Conservation (phyloP, 1,284 basidiomycete genomes). For the Pseudozyma sp. region DNA sequence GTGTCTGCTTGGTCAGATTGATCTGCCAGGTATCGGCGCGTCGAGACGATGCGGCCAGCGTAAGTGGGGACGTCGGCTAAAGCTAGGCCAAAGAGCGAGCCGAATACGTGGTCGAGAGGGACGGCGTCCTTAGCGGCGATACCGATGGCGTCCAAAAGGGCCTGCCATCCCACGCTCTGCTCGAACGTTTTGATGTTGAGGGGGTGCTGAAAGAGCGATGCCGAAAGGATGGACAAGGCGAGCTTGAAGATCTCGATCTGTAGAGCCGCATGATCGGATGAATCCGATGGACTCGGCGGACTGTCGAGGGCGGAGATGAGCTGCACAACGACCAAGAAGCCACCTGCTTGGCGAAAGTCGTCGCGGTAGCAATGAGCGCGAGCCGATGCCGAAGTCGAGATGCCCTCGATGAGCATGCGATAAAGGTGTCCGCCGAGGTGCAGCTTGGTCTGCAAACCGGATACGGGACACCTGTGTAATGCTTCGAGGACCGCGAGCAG, state of each 20-base stretch:
- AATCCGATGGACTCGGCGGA: conserved; percentile 1
- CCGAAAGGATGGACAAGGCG: conserved; percentile 54
- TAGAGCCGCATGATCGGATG: conserved; percentile 17
- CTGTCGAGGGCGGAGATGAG: conserved; percentile 53
- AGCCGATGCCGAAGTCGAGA: conserved; percentile 13
- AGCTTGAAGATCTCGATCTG: conserved; percentile 55
- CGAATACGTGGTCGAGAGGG: conserved; percentile 36
- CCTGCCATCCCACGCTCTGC: conserved; percentile 56
- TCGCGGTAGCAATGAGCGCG: conserved; percentile 33
- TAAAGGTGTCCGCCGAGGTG: conserved; percentile 55
- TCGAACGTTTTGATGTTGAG: conserved; percentile 53
- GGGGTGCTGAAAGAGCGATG: conserved; percentile 51
- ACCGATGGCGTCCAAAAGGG: conserved; percentile 26
- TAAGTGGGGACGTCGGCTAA: conserved; percentile 51
- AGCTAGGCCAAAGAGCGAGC: conserved; percentile 52
- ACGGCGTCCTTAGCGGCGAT: conserved; percentile 26
- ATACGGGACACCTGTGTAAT: conserved; percentile 28
- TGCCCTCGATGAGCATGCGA: conserved; percentile 45
- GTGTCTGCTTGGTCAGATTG: background rate
- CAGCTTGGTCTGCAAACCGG: conserved; percentile 44
- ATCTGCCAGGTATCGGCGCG: conserved; percentile 23
- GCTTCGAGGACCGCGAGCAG: conserved; percentile 46
- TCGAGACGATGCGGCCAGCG: conserved; percentile 26
- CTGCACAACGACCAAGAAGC: conserved; percentile 59
- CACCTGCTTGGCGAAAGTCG: conserved; percentile 56